These are phyloP conservation scores for Fonsecaea nubica DNA, from an alignment of 2,329 filamentous ascomycete genomes.

Conservation along the genomic window DNA sequence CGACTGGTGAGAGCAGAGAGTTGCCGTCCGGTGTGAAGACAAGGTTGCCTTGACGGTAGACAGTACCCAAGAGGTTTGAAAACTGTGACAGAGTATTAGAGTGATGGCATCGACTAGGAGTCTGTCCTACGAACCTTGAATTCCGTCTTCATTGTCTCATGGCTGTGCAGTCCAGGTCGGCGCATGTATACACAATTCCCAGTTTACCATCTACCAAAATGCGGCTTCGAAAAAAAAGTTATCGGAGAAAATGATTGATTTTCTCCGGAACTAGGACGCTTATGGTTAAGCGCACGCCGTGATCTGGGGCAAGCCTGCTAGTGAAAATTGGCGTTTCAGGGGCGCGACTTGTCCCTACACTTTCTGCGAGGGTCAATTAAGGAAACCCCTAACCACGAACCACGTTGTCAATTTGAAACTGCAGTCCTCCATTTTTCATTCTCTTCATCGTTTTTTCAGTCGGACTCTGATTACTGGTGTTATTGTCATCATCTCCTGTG, in stretches of 20 bases:
- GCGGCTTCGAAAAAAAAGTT: slow-evolving; percentile 35
- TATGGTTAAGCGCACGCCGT: slow-evolving; percentile 41
- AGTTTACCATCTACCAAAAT: slow-evolving; percentile 18
- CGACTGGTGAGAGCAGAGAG: slow-evolving; percentile 92
- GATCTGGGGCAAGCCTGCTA: slow-evolving; percentile 37
- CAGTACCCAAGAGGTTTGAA: slow-evolving; percentile 95
- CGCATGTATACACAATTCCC: slow-evolving; percentile 19
- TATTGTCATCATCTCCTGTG: slow-evolving; percentile 3
- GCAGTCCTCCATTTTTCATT: background rate
- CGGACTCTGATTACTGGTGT: background rate
- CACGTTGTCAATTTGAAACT: slow-evolving; percentile 10
- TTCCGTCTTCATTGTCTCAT: slow-evolving; percentile 87
- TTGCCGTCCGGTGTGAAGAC: slow-evolving; percentile 96
- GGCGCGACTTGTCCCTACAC: slow-evolving; percentile 37
- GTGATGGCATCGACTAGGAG: background rate
- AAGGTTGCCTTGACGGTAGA: slow-evolving; percentile 97
- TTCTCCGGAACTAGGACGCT: slow-evolving; percentile 39
- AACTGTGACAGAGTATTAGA: slow-evolving; percentile 66
- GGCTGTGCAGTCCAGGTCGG: slow-evolving; percentile 13
- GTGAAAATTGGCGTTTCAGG: slow-evolving; percentile 44
- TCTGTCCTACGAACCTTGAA: slow-evolving; percentile 75
- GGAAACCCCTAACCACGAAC: slow-evolving; percentile 26
- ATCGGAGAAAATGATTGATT: slow-evolving; percentile 35
- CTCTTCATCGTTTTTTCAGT: slow-evolving; percentile 18
- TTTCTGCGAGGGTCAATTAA: slow-evolving; percentile 21